Conservation (phyloP, 352 stramenopile genomes). For the Globisporangium uncinulatum region DNA sequence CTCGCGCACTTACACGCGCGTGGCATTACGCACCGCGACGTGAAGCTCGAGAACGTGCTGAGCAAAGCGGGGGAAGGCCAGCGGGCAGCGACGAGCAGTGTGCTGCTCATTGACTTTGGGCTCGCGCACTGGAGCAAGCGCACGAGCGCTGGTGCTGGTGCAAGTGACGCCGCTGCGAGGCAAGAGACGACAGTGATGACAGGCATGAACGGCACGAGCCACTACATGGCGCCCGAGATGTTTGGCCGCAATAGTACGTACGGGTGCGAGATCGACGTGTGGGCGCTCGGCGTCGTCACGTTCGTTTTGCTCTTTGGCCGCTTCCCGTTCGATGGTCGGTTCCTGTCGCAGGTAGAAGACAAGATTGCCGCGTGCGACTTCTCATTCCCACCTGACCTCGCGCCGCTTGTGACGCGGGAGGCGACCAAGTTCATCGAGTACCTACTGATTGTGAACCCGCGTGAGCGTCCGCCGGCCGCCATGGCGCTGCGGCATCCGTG, state of each 20-base stretch:
- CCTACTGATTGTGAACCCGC: constrained; percentile 50
- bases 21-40: constrained; percentile 75
- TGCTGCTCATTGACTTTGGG: constrained; percentile 80
- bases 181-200: constrained; percentile 30
- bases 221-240: constrained; percentile 86
- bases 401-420: constrained; percentile 45
- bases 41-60: constrained; percentile 85
- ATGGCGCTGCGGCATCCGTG: constrained; percentile 69
- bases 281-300: constrained; percentile 69
- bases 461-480: constrained; percentile 51
- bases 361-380: constrained; percentile 68
- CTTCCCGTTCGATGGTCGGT: constrained; percentile 73
- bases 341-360: constrained; percentile 82
- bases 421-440: constrained; percentile 80
- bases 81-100: constrained; percentile 25
- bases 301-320: constrained; percentile 70
- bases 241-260: constrained; percentile 56
- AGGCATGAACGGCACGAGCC: constrained; percentile 78
- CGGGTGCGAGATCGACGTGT: constrained; percentile 65
- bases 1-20: constrained; percentile 60
- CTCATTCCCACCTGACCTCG: constrained; percentile 43
- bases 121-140: constrained; percentile 51
- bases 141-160: constrained; percentile 8
- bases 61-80: constrained; percentile 29
- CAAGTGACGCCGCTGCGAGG: no score